Base-by-base conservation (phyloP, 2,329 filamentous ascomycete genomes). In the Fusarium sp. region DNA sequence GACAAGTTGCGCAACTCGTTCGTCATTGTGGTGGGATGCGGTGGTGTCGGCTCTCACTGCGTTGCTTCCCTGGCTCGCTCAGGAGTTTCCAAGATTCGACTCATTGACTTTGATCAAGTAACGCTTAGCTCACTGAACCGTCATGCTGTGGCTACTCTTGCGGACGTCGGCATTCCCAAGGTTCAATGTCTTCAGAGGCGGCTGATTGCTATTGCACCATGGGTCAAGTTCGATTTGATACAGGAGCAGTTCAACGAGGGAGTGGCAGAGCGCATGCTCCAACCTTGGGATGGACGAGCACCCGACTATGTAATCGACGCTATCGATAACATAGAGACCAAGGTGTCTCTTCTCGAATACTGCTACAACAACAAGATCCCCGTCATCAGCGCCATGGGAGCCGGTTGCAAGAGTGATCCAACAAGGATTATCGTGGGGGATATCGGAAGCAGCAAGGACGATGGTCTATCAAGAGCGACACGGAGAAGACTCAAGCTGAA, bases 41-140 rank as follows among this genome's bases (percentile, higher is more conserved):
- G 96, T 68, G 96, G 96, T 42, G 96, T 99, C 5, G 96, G 96
- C 49, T 97, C 93, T 6, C 96, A 99, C 82, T 94, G 93, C 67
- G 88, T 91, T 4, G 90, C 94, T 1, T 90, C 96, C 4, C 88
- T 99, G 29, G 91, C 93, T 5, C 90, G 96, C 29, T 97, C 94
- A 0, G 96, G 96, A 31, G 93, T 97, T 44, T 90, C 91, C n/a
- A 90, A 89, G 73, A 85, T 99, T 59, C 90, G 96, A 1, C 86
- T 99, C 36, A 89, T 99, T 72, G 96, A 99, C 79, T 99, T 99
- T 78, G 96, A 99, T 78, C 96, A 99, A 84, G 95, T 99, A 33
- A 97, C 94, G 0, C 84, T 99, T 46, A 97, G 93, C 69, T 97
- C 93, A 3, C 83, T 99, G 59, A 99, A 99, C 79, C 86, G 96